These are phyloP conservation scores for Rhipidocladum racemiflorum DNA, from an alignment of 176 grass and related monocot genomes.

Conservation along the genomic window DNA sequence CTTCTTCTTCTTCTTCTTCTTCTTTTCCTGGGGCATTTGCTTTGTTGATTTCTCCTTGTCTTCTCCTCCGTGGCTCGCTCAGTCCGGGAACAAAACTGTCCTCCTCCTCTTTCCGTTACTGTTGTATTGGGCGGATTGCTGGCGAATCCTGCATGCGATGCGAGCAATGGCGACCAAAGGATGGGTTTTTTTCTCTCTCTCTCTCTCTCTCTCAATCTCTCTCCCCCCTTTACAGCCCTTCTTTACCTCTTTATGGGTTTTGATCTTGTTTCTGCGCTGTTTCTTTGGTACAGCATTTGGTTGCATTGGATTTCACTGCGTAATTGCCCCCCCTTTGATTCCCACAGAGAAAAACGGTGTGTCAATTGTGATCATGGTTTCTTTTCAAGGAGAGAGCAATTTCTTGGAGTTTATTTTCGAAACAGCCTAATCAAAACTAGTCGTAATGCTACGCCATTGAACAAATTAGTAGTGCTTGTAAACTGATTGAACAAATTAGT, in stretches of 20 bases:
- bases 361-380: not conserved
- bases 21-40: not conserved
- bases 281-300: not conserved
- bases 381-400: not conserved
- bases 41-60: not conserved
- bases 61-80: not conserved
- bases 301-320: not conserved
- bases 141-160: constrained; percentile 7
- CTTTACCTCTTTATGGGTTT: not conserved
- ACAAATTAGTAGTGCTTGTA: not conserved
- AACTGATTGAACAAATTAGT: not conserved
- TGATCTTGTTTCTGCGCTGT: not conserved
- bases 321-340: not conserved
- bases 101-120: constrained; percentile 4
- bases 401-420: not conserved
- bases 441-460: not conserved
- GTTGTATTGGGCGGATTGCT: not conserved
- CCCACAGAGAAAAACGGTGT: not conserved
- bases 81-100: not conserved
- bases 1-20: not conserved
- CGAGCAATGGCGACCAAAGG: constrained; percentile 26
- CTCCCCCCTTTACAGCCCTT: not conserved
- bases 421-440: not conserved
- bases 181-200: not conserved
- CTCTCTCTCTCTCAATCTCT: too few relatives aligned